These are phyloP conservation scores for Lasiodiplodia gonubiensis DNA, from an alignment of 2,329 filamentous ascomycete genomes.

Conservation along the genomic window DNA sequence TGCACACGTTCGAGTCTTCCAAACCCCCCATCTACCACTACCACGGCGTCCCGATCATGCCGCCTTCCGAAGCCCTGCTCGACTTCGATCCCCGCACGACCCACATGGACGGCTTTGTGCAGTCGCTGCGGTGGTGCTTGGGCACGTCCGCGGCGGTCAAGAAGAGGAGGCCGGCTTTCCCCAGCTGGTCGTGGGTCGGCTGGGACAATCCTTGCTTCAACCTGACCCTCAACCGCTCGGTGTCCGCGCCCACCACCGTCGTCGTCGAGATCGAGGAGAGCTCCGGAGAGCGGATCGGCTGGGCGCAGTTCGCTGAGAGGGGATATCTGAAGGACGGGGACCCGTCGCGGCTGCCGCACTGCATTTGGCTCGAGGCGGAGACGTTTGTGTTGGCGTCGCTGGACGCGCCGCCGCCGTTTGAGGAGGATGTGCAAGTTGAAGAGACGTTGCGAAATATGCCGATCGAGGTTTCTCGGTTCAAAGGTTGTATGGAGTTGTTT, in stretches of 20 bases:
- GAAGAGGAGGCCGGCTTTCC: neutral
- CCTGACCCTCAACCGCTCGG: neutral
- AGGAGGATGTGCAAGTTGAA: neutral
- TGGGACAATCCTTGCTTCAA: neutral
- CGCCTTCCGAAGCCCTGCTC: neutral
- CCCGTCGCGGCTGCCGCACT: neutral
- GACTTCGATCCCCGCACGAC: neutral
- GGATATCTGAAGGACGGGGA: neutral
- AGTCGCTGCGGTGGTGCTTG: neutral
- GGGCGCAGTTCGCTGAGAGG: neutral
- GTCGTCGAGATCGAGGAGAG: neutral
- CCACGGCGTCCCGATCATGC: neutral
- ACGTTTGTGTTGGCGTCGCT: neutral
- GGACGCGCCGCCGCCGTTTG: neutral
- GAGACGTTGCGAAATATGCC: neutral
- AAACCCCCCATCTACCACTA: neutral
- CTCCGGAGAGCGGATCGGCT: neutral
- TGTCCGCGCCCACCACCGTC: neutral
- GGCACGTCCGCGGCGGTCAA: no score
- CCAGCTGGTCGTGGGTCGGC: neutral
- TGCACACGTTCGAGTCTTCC: accelerated
- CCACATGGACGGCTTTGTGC: neutral
- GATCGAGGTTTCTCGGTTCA: no score
- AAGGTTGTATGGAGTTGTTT: neutral
- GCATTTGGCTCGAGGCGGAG: neutral